Base-by-base conservation (phyloP, 495 filamentous ascomycete genomes). In the Penicillium argentinense region DNA sequence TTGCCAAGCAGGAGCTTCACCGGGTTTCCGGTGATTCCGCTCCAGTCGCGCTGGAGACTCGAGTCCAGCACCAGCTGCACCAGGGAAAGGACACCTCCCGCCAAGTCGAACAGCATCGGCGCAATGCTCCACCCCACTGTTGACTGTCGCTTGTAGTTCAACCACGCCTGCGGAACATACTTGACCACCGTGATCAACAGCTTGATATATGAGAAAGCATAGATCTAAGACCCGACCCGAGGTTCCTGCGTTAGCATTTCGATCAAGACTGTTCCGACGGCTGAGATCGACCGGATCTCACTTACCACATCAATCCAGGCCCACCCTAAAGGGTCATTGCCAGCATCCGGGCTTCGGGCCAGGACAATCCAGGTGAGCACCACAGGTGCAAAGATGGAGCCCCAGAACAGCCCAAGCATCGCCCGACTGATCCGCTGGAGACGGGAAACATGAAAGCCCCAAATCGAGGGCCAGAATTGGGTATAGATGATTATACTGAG, bases 101-200 rank as follows among this genome's bases (percentile, higher is more conserved):
- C 59, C 52, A 95, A 71, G 57, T 97, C 93, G 12, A 97, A 71
- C n/a, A 96, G 72, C 44, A 93, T 91, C 63, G 91, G 87, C 32
- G 68, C 56, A 46, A 97, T 97, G 44, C 79, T 84, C 91, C 91
- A 97, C 26, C 95, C 93, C 22, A 73, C 67, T 2, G 93, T 98
- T 26, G 88, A 91, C 49, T 84, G 75, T 39, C 89, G 86, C 59
- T 80, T 77, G 57, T 87, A 91, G 69, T 97, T 97, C 49, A 85
- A 73, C 51, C 81, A 74, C 9, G 84, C 84, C 69, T 98, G 93
- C 9, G 93, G 95, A 27, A 87, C 78, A 67, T 97, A 98, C 63
- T 98, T 98, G 55, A 96, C 74, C 4, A 96, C 59, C 1, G 89
- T 95, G 33, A 95, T 79, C 17, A 91, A 54, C n/a, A 98, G 73